Base-by-base conservation (phyloP, 2,329 filamentous ascomycete species). In the Rhynchosporium secalis region DNA sequence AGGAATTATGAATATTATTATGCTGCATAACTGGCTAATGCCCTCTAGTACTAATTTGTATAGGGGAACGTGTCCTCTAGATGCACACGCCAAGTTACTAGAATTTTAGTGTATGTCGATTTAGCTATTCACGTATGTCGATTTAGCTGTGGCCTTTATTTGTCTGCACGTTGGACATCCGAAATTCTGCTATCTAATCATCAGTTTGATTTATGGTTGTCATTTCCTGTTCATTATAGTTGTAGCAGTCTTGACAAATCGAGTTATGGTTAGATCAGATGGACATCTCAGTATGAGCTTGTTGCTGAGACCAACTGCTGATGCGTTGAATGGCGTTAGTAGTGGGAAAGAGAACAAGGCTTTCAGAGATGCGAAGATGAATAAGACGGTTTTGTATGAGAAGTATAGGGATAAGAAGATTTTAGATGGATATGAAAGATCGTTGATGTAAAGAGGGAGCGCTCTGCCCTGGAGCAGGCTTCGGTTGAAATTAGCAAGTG, bases 181-280 rank as follows among this genome's bases (percentile, higher is more conserved):
- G 0, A 77, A 78, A 61, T 79, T 78, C 64, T 78, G 79, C 1
- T 79, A 79, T 56, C 68, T 79, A 8, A 72, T 71, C 29, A 69
- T 80, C 51, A 63, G 61, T 3, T 29, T 72, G 7, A 68, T 72
- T 3, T 59, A 52, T 8, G 56, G 56, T 0, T 68, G 62, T 31
- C 71, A 73, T 54, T 55, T 70, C 12, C 3, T 70, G 0, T 70
- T 73, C 49, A 63, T 65, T 26, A 45, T 71, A n/a, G 51, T 70
- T 1, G 67, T 70, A 4, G 70, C 70, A 0, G 43, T 72, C 3
- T 58, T 70, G 49, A 65, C 68, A 8, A 73, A 73, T 61, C 60
- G 65, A 1, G 72, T 72, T 15, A 66, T 64, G 66, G 68, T 73
- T 46, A 65, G 66, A 3, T 68, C 68, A 26, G 61, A 68, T 64